phyloP scores from a whole-genome alignment of 345 rosid species.

The Turnera subulata region DNA sequence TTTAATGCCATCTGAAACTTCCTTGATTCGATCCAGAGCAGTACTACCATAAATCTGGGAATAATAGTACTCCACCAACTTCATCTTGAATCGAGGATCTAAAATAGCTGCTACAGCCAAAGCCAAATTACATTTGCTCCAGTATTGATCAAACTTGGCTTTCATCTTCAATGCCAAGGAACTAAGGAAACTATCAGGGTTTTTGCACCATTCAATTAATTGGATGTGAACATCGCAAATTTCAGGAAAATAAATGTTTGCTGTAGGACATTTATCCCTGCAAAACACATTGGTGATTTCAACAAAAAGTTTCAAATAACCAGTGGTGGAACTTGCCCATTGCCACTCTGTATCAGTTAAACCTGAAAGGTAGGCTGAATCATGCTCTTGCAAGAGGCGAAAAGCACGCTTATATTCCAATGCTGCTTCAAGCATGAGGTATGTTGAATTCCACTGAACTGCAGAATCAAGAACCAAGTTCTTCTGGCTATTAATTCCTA shows the following conservation, averaged over 20 bases:
- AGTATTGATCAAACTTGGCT: slow-evolving; percentile 69
- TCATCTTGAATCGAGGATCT: slow-evolving; percentile 94
- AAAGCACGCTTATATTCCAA: slow-evolving; percentile 62
- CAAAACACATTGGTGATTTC: slow-evolving; percentile 59
- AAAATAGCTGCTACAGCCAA: slow-evolving; percentile 83
- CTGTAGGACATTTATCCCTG: slow-evolving; percentile 61
- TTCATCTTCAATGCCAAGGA: slow-evolving; percentile 73
- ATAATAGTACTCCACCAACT: slow-evolving; percentile 88
- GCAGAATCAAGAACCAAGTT: slow-evolving; percentile 59
- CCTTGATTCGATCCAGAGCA: slow-evolving; percentile 76
- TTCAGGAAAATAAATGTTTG: slow-evolving; percentile 82
- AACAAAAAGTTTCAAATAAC: slow-evolving; percentile 55
- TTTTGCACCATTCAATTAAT: slow-evolving; percentile 88
- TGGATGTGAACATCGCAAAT: slow-evolving; percentile 81
- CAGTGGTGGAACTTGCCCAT: slow-evolving; percentile 50
- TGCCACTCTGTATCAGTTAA: slow-evolving; percentile 80
- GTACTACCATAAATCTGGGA: slow-evolving; percentile 92
- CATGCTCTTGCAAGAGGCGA: slow-evolving; percentile 60
- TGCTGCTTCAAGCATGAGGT: slow-evolving; percentile 69
- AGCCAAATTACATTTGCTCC: slow-evolving; percentile 88
- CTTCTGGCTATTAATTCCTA: slow-evolving; percentile 55
- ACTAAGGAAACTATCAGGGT: slow-evolving; percentile 56
- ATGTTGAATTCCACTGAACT: slow-evolving; percentile 68
- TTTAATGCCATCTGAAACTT: slow-evolving; percentile 70
- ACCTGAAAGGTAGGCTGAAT: slow-evolving; percentile 43